Percentiles rank a stretch among this genome's conserved stretches.
These are phyloP conservation scores for Rhodotorula mucilaginosa DNA, from an alignment of 1,284 basidiomycete species.

Conservation along the genomic window DNA sequence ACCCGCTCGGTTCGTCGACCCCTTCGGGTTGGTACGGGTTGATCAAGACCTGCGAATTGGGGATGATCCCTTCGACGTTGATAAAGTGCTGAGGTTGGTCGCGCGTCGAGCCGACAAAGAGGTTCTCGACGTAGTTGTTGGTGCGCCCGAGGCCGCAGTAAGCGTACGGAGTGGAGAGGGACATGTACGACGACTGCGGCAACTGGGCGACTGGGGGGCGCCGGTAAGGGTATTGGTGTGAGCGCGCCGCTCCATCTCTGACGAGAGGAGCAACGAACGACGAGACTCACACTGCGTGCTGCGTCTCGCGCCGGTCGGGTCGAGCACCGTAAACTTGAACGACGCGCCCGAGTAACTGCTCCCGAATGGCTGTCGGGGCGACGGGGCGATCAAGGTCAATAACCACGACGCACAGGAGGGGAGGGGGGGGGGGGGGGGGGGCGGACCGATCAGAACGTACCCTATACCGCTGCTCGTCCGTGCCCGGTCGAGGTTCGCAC, in stretches of 20 bases:
- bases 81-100: slow-evolving; percentile 67
- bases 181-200: slow-evolving; percentile 84
- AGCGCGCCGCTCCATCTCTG: no score
- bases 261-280: not conserved
- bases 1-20: slow-evolving; percentile 56
- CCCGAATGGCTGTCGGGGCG: slow-evolving; percentile 70
- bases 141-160: slow-evolving; percentile 97
- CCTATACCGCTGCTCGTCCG: slow-evolving; percentile 53
- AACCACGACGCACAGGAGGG: slow-evolving; percentile 51
- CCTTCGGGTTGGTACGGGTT: slow-evolving; percentile 63
- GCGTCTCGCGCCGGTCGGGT: slow-evolving; percentile 82
- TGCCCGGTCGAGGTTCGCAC: slow-evolving; percentile 62
- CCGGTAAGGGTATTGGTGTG: not conserved
- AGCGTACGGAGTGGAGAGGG: slow-evolving; percentile 84
- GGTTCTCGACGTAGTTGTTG: slow-evolving; percentile 99
- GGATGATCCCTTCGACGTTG: slow-evolving; percentile 92
- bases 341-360: slow-evolving; percentile 91
- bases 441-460: slow-evolving; percentile 9
- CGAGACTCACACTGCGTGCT: slow-evolving; percentile 73
- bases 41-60: slow-evolving; percentile 96
- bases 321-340: slow-evolving; percentile 95
- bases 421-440: accelerated
- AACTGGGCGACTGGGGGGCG: slow-evolving; percentile 72
- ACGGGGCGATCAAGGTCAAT: not conserved
- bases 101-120: slow-evolving; percentile 85